Evolutionary conservation across 1,139 yeast genomes (phyloP), one percentile per base, ranked within the genome.

Genomic region (Candida mesenterica): DNA sequence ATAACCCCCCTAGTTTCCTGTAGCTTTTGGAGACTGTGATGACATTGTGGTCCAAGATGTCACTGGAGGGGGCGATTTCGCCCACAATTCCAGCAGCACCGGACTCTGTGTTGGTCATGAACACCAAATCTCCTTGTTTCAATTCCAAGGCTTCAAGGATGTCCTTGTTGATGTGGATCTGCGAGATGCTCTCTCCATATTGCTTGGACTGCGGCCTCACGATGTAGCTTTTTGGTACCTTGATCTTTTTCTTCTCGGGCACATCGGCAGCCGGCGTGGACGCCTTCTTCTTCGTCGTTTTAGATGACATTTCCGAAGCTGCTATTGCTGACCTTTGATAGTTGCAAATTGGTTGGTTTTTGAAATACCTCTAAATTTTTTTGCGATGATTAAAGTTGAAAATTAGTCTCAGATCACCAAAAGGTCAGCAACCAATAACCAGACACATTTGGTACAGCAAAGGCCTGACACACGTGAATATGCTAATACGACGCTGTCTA

Each of bases 111-210:
- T 72, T 73, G 7, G 67, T 50, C 0, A 86, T 43, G 31, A 68
- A 58, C 1, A 84, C 75, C 43, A 83, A 61, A 3, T 75, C 68
- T 0, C 88, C 89, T 7, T 64, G 61, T 2, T 60, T 52, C 31
- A 82, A 57, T 12, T 79, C 89, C 23, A 77, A 53, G 0, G 73
- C 75, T 31, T 73, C 66, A 17, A 82, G 55, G 1, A 79, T 65
- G 3, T 75, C 75, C 1, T 76, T 67, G 37, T 79, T 72, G 3
- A 84, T 50, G 32, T 62, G 69, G 0, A 75, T 72, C 40, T 72
- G 74, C 17, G 72, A 57, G 15, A 55, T 38, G 15, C 23, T 12
- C 6, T 5, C 4, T 4, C 23, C 23, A 28, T 5, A 8, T 5
- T 9, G 6, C 10, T 10, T 16, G 7, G 58, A 53, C 4, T 47